Evolutionary conservation across 805 yeast species (phyloP), one percentile per base, ranked within the genome.

Genomic region (Candida boleticola): DNA sequence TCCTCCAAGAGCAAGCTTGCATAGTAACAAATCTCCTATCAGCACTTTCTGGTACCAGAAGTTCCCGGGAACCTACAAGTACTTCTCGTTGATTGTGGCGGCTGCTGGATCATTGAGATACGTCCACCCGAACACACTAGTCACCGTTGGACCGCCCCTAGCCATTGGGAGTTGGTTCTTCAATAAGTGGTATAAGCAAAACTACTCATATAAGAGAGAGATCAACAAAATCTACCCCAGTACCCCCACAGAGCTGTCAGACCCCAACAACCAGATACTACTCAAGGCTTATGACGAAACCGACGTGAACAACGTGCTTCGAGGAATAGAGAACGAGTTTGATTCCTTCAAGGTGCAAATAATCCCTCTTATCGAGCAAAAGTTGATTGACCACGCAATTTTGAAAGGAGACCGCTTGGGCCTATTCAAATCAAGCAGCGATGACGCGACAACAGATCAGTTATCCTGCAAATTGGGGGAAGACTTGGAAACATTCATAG

Each of bases 61-160:
- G 53, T 65, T 4, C 63, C 70, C 39, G 2, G 48, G 48, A 18
- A 18, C 35, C 19, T 46, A 55, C 37, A 66, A 68, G 43, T 64
- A 57, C 46, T 62, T 61, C 27, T 50, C 59, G 3, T 53, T 49
- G 1, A 42, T 68, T 13, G 45, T 60, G 0, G 34, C 53, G 2
- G 43, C 59, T 2, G 70, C 71, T 0, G 39, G 48, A 9, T 49
- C 63, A 3, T 39, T 68, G 14, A 61, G 60, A 4, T 64, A 66
- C 41, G 34, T 69, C 2, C 72, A 66, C 44, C 73, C 71, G 4
- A 57, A 66, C 45, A 47, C 58, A 3, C 36, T 68, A 4, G 45
- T 66, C 11, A 68, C 73, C 1, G 44, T 64, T 7, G 62, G 57
- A 1, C 76, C 76, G 2, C 74, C 76, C 2, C 31, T 58, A 3